Conservation (phyloP, 2,329 filamentous ascomycete species). For the Hymenoscyphus linearis region DNA sequence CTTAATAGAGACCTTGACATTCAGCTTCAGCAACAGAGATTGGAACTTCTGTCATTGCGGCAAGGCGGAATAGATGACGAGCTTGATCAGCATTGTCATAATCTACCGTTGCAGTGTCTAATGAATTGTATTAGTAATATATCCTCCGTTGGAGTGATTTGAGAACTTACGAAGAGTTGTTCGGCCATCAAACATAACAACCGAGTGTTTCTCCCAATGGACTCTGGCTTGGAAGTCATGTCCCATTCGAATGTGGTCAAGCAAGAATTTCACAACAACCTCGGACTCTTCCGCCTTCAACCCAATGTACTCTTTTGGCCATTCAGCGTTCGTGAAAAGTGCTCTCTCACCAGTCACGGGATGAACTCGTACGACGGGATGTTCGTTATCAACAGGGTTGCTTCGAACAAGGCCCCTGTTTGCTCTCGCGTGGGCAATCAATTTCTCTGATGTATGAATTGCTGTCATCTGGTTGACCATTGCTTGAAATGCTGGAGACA, state of each 20-base stretch:
- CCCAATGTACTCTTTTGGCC: constrained; percentile 63
- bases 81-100: constrained; percentile 42
- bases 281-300: constrained; percentile 65
- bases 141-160: not conserved
- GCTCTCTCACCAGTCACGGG: constrained; percentile 70
- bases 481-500: constrained; percentile 31
- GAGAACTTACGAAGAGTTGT: constrained; percentile 39
- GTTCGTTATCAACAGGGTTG: constrained; percentile 56
- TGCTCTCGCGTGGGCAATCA: constrained; percentile 48
- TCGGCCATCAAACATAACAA: constrained; percentile 47
- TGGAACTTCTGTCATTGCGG: constrained; percentile 44
- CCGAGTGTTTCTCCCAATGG: constrained; percentile 52
- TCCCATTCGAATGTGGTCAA: constrained; percentile 59
- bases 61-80: constrained; percentile 45
- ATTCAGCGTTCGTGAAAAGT: constrained; percentile 64
- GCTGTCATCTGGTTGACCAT: constrained; percentile 55
- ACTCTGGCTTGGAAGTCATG: constrained; percentile 68
- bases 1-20: not conserved
- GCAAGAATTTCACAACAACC: constrained; percentile 58
- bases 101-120: constrained; percentile 46
- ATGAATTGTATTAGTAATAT: constrained; percentile 8
- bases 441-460: constrained; percentile 54
- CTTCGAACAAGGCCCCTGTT: constrained; percentile 58
- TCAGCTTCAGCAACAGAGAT: constrained; percentile 31
- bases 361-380: constrained; percentile 65